phyloP scores from a whole-genome alignment of 1,139 yeast genomes.

The Debaryomyces psychrophilus region DNA sequence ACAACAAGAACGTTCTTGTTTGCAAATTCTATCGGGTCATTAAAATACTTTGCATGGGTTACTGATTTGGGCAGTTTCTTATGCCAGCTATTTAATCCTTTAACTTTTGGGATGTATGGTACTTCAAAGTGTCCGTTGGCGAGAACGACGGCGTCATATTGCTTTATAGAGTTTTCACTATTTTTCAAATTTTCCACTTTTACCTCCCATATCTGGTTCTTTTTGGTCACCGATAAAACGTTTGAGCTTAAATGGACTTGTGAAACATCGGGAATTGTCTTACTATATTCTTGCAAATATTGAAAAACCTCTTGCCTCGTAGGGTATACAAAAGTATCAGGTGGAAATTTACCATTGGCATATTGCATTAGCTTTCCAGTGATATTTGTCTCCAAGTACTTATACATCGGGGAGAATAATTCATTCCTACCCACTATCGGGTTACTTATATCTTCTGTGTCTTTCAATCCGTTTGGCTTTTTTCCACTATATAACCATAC shows the following conservation, averaged over 20 bases:
- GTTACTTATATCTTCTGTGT: not conserved
- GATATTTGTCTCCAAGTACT: conserved; percentile 52
- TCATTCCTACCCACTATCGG: conserved; percentile 14
- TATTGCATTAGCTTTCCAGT: conserved; percentile 47
- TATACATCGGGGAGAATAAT: conserved; percentile 49
- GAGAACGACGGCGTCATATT: conserved; percentile 49
- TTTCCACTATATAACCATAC: conserved; percentile 48
- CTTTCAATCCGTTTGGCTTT: conserved; percentile 21
- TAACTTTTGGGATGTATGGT: conserved; percentile 46
- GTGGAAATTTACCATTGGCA: conserved; percentile 37
- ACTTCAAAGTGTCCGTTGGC: conserved; percentile 54
- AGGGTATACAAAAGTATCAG: conserved; percentile 36
- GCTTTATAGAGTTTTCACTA: conserved; percentile 10
- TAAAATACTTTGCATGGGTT: conserved; percentile 49
- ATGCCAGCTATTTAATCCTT: conserved; percentile 46
- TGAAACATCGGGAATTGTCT: conserved; percentile 34
- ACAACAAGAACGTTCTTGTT: conserved; percentile 48
- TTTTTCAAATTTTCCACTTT: conserved; percentile 15
- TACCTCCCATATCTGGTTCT: conserved; percentile 22
- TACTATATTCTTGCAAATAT: conserved; percentile 37
- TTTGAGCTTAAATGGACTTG: conserved; percentile 26
- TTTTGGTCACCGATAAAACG: conserved; percentile 24
- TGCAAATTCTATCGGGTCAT: conserved; percentile 31
- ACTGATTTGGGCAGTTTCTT: conserved; percentile 30
- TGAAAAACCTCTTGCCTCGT: conserved; percentile 39